These are phyloP conservation scores for Penicillium daleae DNA, from an alignment of 495 filamentous ascomycete genomes.

Conservation along the genomic window DNA sequence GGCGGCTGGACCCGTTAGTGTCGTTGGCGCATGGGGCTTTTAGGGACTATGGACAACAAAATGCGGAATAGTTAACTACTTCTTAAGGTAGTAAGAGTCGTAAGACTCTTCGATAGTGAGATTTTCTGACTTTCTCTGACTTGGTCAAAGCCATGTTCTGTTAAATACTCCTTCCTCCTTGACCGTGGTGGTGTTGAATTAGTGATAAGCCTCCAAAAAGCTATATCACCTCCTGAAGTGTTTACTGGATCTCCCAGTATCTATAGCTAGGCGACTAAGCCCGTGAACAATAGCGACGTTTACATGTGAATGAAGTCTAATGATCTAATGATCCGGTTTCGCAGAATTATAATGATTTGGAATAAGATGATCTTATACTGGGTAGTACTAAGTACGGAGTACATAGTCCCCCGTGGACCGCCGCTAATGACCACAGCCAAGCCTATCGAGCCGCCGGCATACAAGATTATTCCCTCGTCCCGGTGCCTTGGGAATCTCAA, in stretches of 20 bases:
- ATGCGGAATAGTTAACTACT: background rate
- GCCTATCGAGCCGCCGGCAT: background rate
- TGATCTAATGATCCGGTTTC: background rate
- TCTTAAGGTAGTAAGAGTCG: background rate
- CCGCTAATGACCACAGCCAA: constrained; percentile 23
- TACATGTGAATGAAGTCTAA: background rate
- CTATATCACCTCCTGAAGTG: too few species aligned
- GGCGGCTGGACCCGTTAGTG: constrained; percentile 36
- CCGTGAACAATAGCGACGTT: background rate
- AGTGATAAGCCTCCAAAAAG: background rate
- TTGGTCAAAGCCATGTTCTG: too few species aligned
- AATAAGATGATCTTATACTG: too few species aligned
- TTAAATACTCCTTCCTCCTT: too few species aligned
- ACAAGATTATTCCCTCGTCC: constrained; percentile 7
- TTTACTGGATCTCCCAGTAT: background rate
- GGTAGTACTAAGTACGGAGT: too few species aligned
- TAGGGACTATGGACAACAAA: background rate
- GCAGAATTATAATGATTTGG: background rate
- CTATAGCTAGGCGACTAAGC: too few species aligned
- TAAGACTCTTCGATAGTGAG: background rate
- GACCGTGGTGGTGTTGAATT: background rate
- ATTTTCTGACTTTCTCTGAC: background rate
- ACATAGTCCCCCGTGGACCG: too few species aligned
- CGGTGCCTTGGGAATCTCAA: constrained; percentile 12
- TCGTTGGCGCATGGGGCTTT: background rate